Base-by-base conservation (phyloP, 176 grass and related monocot genomes). In the Rhynchospora tenuis region DNA sequence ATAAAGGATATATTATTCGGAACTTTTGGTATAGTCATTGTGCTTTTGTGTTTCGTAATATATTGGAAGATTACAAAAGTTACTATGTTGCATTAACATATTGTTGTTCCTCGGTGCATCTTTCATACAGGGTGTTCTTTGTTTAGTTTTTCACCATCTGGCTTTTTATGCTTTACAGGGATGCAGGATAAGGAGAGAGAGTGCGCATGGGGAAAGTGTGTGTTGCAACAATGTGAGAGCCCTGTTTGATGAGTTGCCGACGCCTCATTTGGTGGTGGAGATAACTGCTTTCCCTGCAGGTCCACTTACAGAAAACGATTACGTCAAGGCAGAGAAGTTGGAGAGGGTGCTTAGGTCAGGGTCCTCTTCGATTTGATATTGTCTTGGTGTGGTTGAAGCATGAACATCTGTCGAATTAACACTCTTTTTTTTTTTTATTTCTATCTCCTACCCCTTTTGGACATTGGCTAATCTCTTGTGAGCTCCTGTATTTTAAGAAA, bases 171-270 rank as follows among this genome's bases (percentile, higher is more conserved):
- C 64, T 67, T n/a, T 59, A 86, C 79, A 99, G 96, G 93, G 93
- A 65, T 99, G 96, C 78, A 90, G 93, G 88, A 99, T 99, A 84
- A 95, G 96, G 86, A 93, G 96, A 82, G 91, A 99, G 75, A 99
- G 91, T 47, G 96, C 96, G 12, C 96, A 99, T 20, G 96, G 93
- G 59, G 96, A 99, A 78, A 99, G 93, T 1, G 96, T 95, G 22
- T 99, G 96, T 65, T 99, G 96, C 89, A 87, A 93, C 71, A 99
- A 95, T 26, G 96, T 99, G 10, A 91, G 96, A 84, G 96, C 96
- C 46, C 84, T 99, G 65, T 99, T 99, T 45, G 96, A 99, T 83
- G 96, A 99, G 78, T 88, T 99, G 51, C 96, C 96, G 22, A 93
- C 85, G 0, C 96, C 96, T 83, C 96, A 95, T 68, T 82, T 99